A percentile compares a stretch with the other conserved stretches of the same genome.
Evolutionary conservation across 2,329 filamentous ascomycete species (phyloP).

Genomic region (Pseudonectria foliicola): DNA sequence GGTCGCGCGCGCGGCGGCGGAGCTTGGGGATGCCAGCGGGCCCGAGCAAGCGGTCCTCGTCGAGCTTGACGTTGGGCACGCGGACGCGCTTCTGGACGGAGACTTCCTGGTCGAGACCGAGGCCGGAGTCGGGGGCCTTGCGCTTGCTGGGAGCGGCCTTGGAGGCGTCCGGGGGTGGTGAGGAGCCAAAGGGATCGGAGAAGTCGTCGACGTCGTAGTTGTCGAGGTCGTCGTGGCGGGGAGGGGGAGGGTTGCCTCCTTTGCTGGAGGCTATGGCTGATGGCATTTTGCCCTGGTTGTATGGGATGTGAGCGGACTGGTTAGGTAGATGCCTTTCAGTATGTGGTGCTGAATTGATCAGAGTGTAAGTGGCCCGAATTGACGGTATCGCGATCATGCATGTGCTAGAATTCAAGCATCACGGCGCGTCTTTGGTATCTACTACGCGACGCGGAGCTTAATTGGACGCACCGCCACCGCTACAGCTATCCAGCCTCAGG

Average conservation of each 20-base stretch:
- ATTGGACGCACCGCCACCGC: constrained; percentile 14
- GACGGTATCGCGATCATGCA: no score
- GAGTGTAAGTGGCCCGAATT: no score
- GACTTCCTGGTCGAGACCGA: constrained; percentile 84
- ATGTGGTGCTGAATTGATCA: no score
- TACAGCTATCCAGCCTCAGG: no score
- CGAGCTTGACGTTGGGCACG: constrained; percentile 72
- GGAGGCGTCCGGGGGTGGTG: constrained; percentile 33
- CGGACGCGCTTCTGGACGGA: constrained; percentile 70
- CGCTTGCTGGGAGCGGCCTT: constrained; percentile 45
- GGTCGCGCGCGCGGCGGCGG: constrained; percentile 59
- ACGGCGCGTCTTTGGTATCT: constrained; percentile 8
- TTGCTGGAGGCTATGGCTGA: constrained; percentile 18
- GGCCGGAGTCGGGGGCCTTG: constrained; percentile 41
- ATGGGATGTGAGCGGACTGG: no score
- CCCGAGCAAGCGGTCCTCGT: constrained; percentile 77
- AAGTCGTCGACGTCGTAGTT: constrained; percentile 63
- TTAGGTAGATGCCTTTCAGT: no score
- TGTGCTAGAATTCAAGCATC: no score
- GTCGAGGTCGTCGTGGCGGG: constrained; percentile 57
- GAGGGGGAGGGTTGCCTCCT: constrained; percentile 6
- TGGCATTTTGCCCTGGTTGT: constrained; percentile 6
- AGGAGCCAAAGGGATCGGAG: constrained; percentile 41
- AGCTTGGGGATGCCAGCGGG: constrained; percentile 77
- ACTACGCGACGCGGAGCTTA: constrained; percentile 20